Conservation (phyloP, 1,284 basidiomycete genomes). For the Boletus smithii region DNA sequence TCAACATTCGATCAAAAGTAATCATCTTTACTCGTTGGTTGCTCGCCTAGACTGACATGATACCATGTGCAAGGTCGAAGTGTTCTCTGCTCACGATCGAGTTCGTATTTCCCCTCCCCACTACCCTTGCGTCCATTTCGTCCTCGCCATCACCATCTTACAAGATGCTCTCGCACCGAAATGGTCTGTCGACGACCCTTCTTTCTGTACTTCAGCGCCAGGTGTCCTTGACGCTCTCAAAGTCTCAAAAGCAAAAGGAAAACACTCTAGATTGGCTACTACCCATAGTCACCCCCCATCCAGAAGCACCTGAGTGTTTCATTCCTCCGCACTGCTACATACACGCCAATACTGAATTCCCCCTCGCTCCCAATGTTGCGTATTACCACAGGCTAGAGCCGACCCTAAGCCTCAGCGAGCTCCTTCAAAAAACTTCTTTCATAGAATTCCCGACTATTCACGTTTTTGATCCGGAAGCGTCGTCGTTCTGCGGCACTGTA, state of each 20-base stretch:
- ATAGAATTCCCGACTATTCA: conserved; percentile 81
- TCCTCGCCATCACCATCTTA: conserved; percentile 37
- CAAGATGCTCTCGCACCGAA: conserved; percentile 60
- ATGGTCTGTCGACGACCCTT: conserved; percentile 49
- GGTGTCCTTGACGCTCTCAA: conserved; percentile 27
- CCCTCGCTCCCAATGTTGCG: conserved; percentile 11
- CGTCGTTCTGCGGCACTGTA: conserved; percentile 52
- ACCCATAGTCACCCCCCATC: conserved; percentile 48
- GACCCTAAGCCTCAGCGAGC: conserved; percentile 41
- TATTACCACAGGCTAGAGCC: conserved; percentile 63
- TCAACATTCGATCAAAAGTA: conserved; percentile 77
- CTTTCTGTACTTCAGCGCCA: conserved; percentile 47
- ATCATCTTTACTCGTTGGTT: conserved; percentile 31
- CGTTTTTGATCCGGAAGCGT: conserved; percentile 54
- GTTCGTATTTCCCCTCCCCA: conserved; percentile 57
- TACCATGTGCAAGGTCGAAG: conserved; percentile 47
- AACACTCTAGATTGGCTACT: conserved; percentile 50
- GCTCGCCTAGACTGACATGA: conserved; percentile 3
- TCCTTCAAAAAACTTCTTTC: conserved; percentile 61
- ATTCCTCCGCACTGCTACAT: conserved; percentile 58
- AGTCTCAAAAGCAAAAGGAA: conserved; percentile 38
- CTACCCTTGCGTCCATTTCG: conserved; percentile 40
- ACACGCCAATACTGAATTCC: conserved; percentile 42
- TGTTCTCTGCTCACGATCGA: conserved; percentile 72
- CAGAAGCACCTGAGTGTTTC: conserved; percentile 54